Evolutionary conservation across 106 monocot genomes (phyloP).

Genomic region (Allium sativum): DNA sequence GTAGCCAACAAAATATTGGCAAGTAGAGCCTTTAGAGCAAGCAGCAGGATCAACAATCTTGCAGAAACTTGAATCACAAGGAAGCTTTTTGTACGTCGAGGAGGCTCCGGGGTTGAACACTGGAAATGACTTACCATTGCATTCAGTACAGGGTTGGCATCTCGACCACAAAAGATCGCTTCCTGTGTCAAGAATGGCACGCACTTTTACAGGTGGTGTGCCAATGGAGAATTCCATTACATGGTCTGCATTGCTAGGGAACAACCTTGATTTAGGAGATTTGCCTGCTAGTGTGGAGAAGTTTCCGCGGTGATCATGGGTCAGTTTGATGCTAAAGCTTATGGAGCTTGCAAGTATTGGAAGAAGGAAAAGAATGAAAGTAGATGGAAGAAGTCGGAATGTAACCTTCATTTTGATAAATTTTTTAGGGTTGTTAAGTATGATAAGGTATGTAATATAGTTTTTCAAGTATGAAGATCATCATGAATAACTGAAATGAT

Average conservation of each 20-base stretch:
- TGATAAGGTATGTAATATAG: background rate
- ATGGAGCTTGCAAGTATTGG: background rate
- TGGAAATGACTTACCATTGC: background rate
- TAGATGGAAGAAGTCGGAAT: background rate
- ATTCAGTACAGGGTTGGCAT: conserved; percentile 7
- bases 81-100: background rate
- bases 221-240: conserved; percentile 1
- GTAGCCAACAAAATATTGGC: conserved; percentile 6
- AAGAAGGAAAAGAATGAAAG: background rate
- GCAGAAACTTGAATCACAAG: conserved; percentile 1
- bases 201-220: background rate
- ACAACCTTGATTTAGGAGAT: background rate
- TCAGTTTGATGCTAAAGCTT: background rate
- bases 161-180: conserved; percentile 12
- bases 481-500: too few relatives aligned
- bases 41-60: conserved; percentile 3
- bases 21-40: background rate
- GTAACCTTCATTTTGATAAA: background rate
- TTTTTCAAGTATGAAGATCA: too few relatives aligned
- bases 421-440: background rate
- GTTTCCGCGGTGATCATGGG: background rate
- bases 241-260: background rate
- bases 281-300: background rate
- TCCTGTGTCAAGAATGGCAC: conserved; percentile 7
- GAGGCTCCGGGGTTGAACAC: background rate